Evolutionary conservation across 768 basidiomycete genomes (phyloP), one percentile per base, ranked within the genome.

Genomic region (Saitozyma sp.): DNA sequence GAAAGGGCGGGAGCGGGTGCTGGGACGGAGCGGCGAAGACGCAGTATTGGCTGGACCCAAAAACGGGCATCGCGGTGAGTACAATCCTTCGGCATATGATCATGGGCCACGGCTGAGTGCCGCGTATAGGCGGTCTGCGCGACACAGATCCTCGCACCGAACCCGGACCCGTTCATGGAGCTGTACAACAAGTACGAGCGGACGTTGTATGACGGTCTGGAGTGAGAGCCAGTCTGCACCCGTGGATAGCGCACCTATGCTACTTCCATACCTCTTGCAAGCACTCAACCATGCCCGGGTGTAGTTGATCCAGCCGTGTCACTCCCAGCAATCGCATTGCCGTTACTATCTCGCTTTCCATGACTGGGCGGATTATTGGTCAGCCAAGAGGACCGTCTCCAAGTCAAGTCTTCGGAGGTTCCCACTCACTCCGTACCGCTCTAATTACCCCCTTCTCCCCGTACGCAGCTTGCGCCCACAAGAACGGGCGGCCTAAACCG

Each of bases 391-490:
- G 48, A 39, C 13, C 45, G 45, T 11, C 11, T 46, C 11, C 45
- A 46, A 46, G 43, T 16, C 9, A 45, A 45, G 45, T 29, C 10
- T 29, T 29, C 29, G 29, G 29, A 29, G 29, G 2, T 5, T 29
- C 29, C 8, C 11, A 73, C 75, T 75, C 57, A 78, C 77, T 77
- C 63, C 77, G 54, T 19, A 77, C 70, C 11, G 73, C 68, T 29
- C 72, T 65, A 11, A 77, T 72, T 5, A 79, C 79, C 8, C 82
- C 82, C n/a, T 73, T 69, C 54, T 82, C 77, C 7, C 81, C 82
- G 65, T 80, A 80, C 2, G 77, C 79, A 10, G 81, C 66, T 39
- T 78, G 77, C 39, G 79, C 77, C 52, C 72, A 81, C 63, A 82
- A 68, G 62, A 82, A 80, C 50, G 80, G 70, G 57, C 81, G 54